Conservation (phyloP, 495 filamentous ascomycete genomes). For the Penicillium cataractarum region DNA sequence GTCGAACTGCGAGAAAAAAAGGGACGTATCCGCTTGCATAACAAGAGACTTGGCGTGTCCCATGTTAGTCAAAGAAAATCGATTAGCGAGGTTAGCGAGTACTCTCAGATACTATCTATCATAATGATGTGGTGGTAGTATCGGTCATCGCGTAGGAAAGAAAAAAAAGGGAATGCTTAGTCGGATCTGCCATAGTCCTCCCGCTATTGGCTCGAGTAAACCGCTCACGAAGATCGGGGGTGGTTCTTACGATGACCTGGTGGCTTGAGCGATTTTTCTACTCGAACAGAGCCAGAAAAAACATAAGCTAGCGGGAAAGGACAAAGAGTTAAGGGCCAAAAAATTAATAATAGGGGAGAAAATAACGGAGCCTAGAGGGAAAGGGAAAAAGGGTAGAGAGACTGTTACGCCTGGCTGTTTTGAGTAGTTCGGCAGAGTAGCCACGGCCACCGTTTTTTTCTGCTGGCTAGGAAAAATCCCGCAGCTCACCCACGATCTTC, state of each 20-base stretch:
- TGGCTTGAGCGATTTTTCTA: slow-evolving; percentile 27
- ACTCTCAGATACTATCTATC: background rate
- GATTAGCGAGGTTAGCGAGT: background rate
- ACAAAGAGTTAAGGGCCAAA: background rate
- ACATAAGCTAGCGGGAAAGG: background rate
- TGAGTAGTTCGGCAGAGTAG: slow-evolving; percentile 8
- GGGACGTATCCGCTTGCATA: background rate
- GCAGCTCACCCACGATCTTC: slow-evolving; percentile 19
- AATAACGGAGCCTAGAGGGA: slow-evolving; percentile 11
- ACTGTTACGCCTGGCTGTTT: slow-evolving; percentile 11
- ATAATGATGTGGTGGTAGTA: background rate
- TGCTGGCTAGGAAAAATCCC: slow-evolving; percentile 35
- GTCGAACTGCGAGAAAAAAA: background rate
- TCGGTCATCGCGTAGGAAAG: background rate
- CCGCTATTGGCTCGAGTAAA: slow-evolving; percentile 28
- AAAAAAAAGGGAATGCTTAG: background rate
- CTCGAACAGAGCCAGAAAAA: slow-evolving; percentile 4
- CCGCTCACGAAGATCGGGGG: slow-evolving; percentile 24
- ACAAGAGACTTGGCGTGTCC: background rate
- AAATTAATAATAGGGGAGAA: background rate
- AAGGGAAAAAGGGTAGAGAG: background rate
- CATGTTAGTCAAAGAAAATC: background rate
- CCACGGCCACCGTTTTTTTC: background rate
- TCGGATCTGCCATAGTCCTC: too few species aligned
- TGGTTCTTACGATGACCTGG: background rate